Base-by-base conservation (phyloP, 2,329 filamentous ascomycete genomes). In the Paracoccidioides brasiliensis region DNA sequence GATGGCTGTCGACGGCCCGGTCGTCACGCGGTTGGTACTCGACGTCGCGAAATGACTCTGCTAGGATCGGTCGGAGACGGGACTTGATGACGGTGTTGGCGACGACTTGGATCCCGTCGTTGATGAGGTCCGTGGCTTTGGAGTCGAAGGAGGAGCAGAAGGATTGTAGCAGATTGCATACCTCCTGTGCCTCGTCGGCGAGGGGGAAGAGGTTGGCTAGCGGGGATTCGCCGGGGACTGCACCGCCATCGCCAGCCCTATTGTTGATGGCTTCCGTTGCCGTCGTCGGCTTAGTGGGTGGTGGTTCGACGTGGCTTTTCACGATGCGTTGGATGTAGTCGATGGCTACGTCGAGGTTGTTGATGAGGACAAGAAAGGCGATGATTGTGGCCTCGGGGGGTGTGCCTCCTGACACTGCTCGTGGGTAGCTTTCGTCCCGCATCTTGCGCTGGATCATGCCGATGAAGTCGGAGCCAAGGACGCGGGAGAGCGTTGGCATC, bases 361-460 rank as follows among this genome's bases (percentile, higher is more conserved):
- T 98, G 70, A 96, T 89, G 49, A 96, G 79, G 28, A 97, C 85
- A 14, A 96, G 82, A 69, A 98, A 98, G 3, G 86, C 79, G 53
- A 97, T 81, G 60, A 96, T 86, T 63, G 85, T 88, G 63, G 90
- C 84, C 69, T 98, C 93, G 0, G 90, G 88, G 0, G 91, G 91
- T 46, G 90, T 78, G 0, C 83, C 86, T 42, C 90, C 90, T 68
- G 89, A 80, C 0, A 82, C 74, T 1, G 88, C 78, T 64, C 86
- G 88, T 0, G 91, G 93, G 66, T 96, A 97, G 59, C 85, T 86
- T 70, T 98, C 93, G 67, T 97, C 90, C 46, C 90, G 83, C 93
- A 98, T 97, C 72, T 95, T 95, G 57, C 91, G 85, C 69, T 97
- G 91, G 42, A 95, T 84, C 90, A 98, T 96, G 64, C 89, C 88